Evolutionary conservation across 2,329 filamentous ascomycete species (phyloP).

Genomic region (Penicillium vulpinum): DNA sequence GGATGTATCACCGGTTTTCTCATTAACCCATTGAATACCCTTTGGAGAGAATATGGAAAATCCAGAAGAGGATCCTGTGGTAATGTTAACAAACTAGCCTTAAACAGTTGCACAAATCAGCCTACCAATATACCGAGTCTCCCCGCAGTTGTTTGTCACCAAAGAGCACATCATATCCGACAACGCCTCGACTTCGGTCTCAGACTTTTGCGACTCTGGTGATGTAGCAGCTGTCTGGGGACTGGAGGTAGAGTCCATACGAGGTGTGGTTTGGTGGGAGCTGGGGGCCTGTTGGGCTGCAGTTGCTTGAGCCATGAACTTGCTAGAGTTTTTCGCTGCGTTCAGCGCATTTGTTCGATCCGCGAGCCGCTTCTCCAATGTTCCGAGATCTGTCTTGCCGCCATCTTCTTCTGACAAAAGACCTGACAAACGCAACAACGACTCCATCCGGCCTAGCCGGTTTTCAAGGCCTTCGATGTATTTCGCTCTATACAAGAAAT

Average conservation of each 20-base stretch:
- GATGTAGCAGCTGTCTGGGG: slow-evolving; percentile 54
- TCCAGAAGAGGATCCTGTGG: slow-evolving; percentile 83
- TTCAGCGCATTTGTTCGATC: slow-evolving; percentile 48
- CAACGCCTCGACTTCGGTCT: slow-evolving; percentile 77
- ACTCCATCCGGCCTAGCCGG: slow-evolving; percentile 92
- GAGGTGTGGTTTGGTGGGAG: slow-evolving; percentile 49
- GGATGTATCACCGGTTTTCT: slow-evolving; percentile 92
- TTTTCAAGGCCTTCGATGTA: slow-evolving; percentile 98
- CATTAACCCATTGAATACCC: slow-evolving; percentile 97
- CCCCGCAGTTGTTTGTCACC: slow-evolving; percentile 90
- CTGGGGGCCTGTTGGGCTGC: slow-evolving; percentile 33
- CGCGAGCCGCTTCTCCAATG: slow-evolving; percentile 73
- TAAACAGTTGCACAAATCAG: background rate
- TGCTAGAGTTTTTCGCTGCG: slow-evolving; percentile 37
- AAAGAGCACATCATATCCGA: slow-evolving; percentile 99
- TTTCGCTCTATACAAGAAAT: slow-evolving; percentile 67
- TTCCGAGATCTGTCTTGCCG: slow-evolving; percentile 82
- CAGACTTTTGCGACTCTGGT: slow-evolving; percentile 55
- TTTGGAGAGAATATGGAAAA: slow-evolving; percentile 99
- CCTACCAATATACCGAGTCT: slow-evolving; percentile 92
- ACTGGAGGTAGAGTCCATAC: slow-evolving; percentile 49
- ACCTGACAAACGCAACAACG: slow-evolving; percentile 79
- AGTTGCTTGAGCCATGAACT: slow-evolving; percentile 26
- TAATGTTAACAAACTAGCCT: background rate
- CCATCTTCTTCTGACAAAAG: slow-evolving; percentile 82